Evolutionary conservation across 78 protist genomes (phyloP).

Genomic region (Dictyostelium citrinum): DNA sequence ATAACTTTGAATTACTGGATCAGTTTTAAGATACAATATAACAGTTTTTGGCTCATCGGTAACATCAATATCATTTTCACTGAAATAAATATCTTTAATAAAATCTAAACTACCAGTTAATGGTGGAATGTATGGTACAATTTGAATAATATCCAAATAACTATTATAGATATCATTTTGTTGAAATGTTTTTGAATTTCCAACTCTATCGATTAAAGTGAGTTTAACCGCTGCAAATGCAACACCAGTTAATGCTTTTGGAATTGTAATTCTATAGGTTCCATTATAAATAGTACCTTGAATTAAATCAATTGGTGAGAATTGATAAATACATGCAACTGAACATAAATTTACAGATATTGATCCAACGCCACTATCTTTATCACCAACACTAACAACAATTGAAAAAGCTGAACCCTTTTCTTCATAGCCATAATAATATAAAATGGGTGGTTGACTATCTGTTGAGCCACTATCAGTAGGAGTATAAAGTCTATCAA

Average conservation of each 20-base stretch:
- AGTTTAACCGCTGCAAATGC: neutral
- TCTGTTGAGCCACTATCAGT: neutral
- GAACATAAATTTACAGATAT: neutral
- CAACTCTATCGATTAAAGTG: neutral
- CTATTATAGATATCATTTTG: neutral
- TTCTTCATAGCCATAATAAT: neutral
- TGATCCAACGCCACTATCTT: neutral
- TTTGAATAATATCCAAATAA: neutral
- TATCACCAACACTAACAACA: neutral
- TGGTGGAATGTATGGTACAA: neutral
- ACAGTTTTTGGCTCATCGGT: neutral
- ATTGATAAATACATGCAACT: neutral
- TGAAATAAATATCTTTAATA: neutral
- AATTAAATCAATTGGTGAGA: neutral
- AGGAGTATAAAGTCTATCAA: neutral
- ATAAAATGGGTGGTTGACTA: neutral
- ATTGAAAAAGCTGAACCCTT: neutral
- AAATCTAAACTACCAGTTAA: neutral
- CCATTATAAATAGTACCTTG: neutral
- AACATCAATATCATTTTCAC: neutral
- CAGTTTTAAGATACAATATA: neutral
- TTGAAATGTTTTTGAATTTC: neutral
- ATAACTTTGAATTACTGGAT: neutral
- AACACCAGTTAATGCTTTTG: neutral
- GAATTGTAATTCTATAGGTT: neutral